Conservation (phyloP, 208 protist genomes). For the Trypanosoma theileri region DNA sequence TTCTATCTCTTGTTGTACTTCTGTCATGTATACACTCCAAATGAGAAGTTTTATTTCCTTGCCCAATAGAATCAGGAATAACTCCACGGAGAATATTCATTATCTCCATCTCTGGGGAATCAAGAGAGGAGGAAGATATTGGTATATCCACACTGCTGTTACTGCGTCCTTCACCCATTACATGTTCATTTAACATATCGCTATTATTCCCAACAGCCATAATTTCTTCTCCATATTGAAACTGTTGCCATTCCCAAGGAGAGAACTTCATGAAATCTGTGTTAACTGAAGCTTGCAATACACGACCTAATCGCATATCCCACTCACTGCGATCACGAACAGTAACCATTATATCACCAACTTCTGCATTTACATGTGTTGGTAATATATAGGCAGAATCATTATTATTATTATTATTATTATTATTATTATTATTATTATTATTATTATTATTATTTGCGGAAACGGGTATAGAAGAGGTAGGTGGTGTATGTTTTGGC, state of each 20-base stretch:
- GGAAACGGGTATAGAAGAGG: too few relatives aligned
- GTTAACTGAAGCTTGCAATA: constrained; percentile 1
- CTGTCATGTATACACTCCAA: constrained; percentile 1
- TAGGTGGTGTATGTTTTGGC: constrained; percentile 3
- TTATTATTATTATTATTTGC: not conserved
- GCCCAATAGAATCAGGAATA: not conserved
- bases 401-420: not conserved
- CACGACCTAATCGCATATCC: constrained; percentile 24
- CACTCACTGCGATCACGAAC: constrained; percentile 14
- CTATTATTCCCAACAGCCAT: not conserved
- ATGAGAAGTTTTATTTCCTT: not conserved
- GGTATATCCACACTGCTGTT: constrained; percentile 2
- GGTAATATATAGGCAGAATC: not conserved
- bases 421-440: not conserved
- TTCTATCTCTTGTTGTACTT: constrained; percentile 32
- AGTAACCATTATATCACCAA: not conserved
- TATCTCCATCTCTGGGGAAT: not conserved
- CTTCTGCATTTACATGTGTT: not conserved
- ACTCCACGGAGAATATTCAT: not conserved
- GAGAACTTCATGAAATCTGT: not conserved
- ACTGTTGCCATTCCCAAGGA: constrained; percentile 30
- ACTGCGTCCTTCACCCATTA: not conserved
- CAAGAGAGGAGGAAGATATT: not conserved
- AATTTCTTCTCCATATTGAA: constrained; percentile 31
- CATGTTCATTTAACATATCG: not conserved